Base-by-base conservation (phyloP, 352 stramenopile genomes). In the Phytopythium boreale region DNA sequence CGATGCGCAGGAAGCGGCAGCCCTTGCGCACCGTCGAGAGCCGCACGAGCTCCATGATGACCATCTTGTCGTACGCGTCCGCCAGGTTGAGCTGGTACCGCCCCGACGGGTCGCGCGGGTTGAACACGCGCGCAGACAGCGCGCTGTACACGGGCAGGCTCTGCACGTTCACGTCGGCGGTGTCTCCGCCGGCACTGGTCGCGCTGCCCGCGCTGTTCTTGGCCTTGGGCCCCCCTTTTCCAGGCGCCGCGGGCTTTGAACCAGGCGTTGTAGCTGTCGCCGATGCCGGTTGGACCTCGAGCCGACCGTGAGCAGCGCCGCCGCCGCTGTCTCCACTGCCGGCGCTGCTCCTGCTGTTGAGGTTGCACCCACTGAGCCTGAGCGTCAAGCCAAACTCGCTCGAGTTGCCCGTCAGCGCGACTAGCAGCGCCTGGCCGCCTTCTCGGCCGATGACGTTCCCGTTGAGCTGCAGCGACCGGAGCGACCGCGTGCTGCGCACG, bases 31-130 rank as follows among this genome's bases (percentile, higher is more conserved):
- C 77, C 29, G 75, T 89, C 5, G 88, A 80, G 4, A 96, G 71
- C 2, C 84, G 83, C n/a, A 91, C 63, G 14, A 96, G 75, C 58
- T 93, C 83, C 58, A 79, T 82, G 1, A 72, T 68, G 50, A 96
- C 88, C 77, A 90, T 93, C 64, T 80, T 80, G 59, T 92, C 87
- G 59, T 94, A 96, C 1, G 88, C 79, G 7, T 92, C 78, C 0
- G 55, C 24, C 14, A 95, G 50, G 24, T 90, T 72, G 7, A 96
- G 72, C 3, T 77, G 69, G 53, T 95, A 96, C 22, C 79, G 68
- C 1, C 87, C 85, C 0, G 83, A 85, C 20, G 84, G 85, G 27
- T 96, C 83, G 59, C 82, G 77, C 17, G 76, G 69, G 64, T 88
- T 87, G 62, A 96, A 95, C 19, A 94, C 61, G 22, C 68, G 64